phyloP scores from a whole-genome alignment of 495 filamentous ascomycete genomes.

The Lindgomyces ingoldianus region DNA sequence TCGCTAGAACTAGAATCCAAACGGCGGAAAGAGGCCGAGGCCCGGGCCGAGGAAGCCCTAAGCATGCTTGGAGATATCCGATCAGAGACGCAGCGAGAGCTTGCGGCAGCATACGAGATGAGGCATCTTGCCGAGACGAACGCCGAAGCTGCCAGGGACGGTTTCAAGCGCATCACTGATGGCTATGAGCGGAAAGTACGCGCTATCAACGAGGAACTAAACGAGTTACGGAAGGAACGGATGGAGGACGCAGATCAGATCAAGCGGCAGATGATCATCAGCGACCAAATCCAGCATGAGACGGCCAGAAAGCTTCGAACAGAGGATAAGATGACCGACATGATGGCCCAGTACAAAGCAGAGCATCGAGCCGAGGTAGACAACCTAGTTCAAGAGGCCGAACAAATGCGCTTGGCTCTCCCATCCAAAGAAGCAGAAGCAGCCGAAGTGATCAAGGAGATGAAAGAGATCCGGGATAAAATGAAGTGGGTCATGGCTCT shows the following conservation, averaged over 20 bases:
- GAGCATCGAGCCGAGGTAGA: constrained; percentile 33
- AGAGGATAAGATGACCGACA: constrained; percentile 25
- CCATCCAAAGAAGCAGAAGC: constrained; percentile 23
- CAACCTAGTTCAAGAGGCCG: constrained; percentile 19
- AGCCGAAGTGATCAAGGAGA: background rate
- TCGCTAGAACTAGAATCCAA: constrained; percentile 26
- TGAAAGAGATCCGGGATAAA: constrained; percentile 27
- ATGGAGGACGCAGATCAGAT: constrained; percentile 31
- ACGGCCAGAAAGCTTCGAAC: constrained; percentile 6
- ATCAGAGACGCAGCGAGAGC: constrained; percentile 30
- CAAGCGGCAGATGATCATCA: constrained; percentile 28
- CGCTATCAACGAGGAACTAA: constrained; percentile 21
- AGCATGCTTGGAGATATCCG: constrained; percentile 31
- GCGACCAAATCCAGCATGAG: constrained; percentile 34
- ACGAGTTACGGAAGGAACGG: constrained; percentile 20
- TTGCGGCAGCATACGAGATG: constrained; percentile 30
- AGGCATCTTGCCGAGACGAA: constrained; percentile 33
- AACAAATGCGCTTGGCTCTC: constrained; percentile 17
- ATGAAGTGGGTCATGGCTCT: constrained; percentile 38
- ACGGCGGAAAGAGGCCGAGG: constrained; percentile 28
- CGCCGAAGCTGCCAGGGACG: constrained; percentile 24
- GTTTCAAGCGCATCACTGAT: constrained; percentile 33
- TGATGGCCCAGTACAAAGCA: constrained; percentile 32
- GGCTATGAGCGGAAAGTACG: constrained; percentile 27
- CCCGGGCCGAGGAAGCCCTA: constrained; percentile 26